These are phyloP conservation scores for Tylopilus plumbeoviolaceoides DNA, from an alignment of 768 basidiomycete species.

Conservation along the genomic window DNA sequence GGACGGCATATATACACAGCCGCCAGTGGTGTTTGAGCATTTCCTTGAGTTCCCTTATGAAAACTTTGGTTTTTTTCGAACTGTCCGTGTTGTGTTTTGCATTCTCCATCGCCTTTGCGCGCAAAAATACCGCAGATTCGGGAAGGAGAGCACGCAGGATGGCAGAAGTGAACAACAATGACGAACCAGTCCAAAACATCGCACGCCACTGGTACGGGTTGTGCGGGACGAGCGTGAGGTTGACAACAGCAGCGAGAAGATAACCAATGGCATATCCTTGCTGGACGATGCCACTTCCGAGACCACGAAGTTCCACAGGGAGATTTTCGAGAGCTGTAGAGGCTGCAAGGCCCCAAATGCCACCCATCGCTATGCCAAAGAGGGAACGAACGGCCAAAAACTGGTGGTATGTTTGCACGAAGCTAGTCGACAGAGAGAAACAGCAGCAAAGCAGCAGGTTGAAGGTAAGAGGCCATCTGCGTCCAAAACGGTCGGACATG, in stretches of 20 bases:
- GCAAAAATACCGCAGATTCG: constrained; percentile 72
- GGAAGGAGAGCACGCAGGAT: constrained; percentile 64
- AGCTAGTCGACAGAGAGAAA: constrained; percentile 79
- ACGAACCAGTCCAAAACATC: constrained; percentile 78
- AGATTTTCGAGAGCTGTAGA: constrained; percentile 87
- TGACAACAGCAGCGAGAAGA: constrained; percentile 80
- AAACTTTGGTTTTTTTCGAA: constrained; percentile 58
- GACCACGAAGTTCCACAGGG: constrained; percentile 84
- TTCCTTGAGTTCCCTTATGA: constrained; percentile 63
- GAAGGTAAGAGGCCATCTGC: constrained; percentile 86
- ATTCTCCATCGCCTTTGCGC: constrained; percentile 52
- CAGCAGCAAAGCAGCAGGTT: constrained; percentile 69
- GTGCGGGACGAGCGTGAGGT: constrained; percentile 53
- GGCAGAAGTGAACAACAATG: constrained; percentile 69
- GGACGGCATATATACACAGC: constrained; percentile 75
- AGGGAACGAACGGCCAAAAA: constrained; percentile 81
- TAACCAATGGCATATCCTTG: constrained; percentile 92
- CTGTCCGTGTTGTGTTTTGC: constrained; percentile 31
- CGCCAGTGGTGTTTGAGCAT: constrained; percentile 87
- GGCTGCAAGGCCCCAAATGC: constrained; percentile 83
- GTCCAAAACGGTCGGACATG: constrained; percentile 80
- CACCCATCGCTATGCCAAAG: constrained; percentile 88
- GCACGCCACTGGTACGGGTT: constrained; percentile 55
- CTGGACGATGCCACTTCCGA: constrained; percentile 83
- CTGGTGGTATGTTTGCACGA: constrained; percentile 66